phyloP scores from a whole-genome alignment of 208 protist genomes.

The Trypanosomatidae sp. region DNA sequence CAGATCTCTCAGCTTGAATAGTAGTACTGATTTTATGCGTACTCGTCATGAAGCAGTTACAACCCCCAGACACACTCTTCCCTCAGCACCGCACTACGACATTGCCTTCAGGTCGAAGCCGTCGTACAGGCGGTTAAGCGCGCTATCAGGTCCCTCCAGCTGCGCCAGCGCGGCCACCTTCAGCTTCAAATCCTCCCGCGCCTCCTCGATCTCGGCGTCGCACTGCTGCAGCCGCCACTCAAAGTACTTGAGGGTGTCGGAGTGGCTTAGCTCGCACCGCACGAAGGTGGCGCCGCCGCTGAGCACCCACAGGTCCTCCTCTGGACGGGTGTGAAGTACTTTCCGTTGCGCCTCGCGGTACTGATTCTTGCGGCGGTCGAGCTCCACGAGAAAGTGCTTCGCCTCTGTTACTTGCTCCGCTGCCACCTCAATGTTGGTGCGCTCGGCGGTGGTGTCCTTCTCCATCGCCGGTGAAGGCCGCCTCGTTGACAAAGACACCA shows the following conservation, averaged over 20 bases:
- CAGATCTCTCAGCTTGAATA: no score
- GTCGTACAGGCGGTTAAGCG: conserved; percentile 60
- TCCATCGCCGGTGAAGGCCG: conserved; percentile 3
- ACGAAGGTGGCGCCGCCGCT: conserved; percentile 83
- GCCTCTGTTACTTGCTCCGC: conserved; percentile 67
- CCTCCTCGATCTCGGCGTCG: conserved; percentile 59
- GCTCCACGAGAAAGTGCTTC: conserved; percentile 64
- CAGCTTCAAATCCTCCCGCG: conserved; percentile 66
- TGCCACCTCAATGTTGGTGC: conserved; percentile 51
- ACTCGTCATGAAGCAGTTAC: no score
- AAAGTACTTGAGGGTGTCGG: conserved; percentile 60
- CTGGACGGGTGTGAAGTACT: conserved; percentile 31
- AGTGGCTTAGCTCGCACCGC: conserved; percentile 51
- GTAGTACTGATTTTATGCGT: no score
- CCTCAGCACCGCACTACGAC: no score
- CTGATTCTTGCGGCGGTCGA: conserved; percentile 81
- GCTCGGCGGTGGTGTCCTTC: conserved; percentile 26
- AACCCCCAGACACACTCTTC: no score
- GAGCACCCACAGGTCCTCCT: conserved; percentile 74
- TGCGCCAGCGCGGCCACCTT: conserved; percentile 76
- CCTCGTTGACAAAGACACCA: neutral
- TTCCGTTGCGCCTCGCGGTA: conserved; percentile 71
- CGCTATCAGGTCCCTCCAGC: conserved; percentile 75
- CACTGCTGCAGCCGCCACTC: conserved; percentile 56
- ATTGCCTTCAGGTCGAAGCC: conserved; percentile 70